Evolutionary conservation across 495 filamentous ascomycete species (phyloP).

Genomic region (Thermothielavioides terrestris): DNA sequence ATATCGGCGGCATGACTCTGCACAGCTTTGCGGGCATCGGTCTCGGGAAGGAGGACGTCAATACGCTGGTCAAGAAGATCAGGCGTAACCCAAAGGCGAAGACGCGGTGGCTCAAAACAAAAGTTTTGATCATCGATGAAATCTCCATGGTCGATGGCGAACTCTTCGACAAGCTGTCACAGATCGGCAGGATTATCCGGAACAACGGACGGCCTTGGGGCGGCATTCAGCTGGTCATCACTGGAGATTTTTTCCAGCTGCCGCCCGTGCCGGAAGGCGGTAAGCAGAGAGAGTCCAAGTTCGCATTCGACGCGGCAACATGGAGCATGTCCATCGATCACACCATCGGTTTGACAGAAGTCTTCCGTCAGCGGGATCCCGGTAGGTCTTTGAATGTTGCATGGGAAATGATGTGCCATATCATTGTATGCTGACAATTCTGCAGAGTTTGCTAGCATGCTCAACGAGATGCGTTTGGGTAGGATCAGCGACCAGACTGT

Average conservation of each 20-base stretch:
- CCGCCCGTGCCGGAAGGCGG: constrained; percentile 74
- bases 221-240: constrained; percentile 91
- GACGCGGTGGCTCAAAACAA: constrained; percentile 79
- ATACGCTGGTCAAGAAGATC: constrained; percentile 84
- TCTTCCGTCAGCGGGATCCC: constrained; percentile 93
- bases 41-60: constrained; percentile 78
- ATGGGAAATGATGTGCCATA: neutral
- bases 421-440: constrained; percentile 10
- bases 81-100: constrained; percentile 80
- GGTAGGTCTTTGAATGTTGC: no score
- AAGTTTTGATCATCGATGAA: constrained; percentile 83
- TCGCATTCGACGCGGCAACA: constrained; percentile 83
- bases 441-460: constrained; percentile 77
- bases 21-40: constrained; percentile 96
- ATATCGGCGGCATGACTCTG: constrained; percentile 89
- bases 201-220: constrained; percentile 92
- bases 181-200: constrained; percentile 67
- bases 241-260: constrained; percentile 95
- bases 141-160: constrained; percentile 98
- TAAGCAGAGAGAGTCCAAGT: constrained; percentile 61
- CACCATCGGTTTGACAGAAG: constrained; percentile 88
- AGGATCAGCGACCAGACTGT: constrained; percentile 62
- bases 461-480: constrained; percentile 95
- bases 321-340: constrained; percentile 92
- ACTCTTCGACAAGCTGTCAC: constrained; percentile 90